Evolutionary conservation across 2,329 filamentous ascomycete species (phyloP).

Genomic region (Trichoderma hamatum): DNA sequence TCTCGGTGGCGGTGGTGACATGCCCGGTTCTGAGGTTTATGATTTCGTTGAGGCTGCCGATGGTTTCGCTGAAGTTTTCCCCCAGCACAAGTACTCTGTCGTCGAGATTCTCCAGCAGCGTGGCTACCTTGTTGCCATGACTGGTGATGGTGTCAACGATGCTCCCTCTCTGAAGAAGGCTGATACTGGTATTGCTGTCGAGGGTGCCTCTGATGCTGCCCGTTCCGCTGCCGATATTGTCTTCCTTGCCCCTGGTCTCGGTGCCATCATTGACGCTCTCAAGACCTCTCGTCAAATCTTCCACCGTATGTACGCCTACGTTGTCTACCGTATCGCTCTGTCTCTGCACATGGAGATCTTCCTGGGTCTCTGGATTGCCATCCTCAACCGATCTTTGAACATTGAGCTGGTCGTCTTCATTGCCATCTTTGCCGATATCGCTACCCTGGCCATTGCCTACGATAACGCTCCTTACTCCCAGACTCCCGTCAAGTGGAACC

Average conservation of each 20-base stretch:
- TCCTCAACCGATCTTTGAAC: slow-evolving; percentile 81
- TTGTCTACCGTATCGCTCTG: slow-evolving; percentile 91
- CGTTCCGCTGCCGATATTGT: slow-evolving; percentile 92
- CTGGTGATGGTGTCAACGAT: slow-evolving; percentile 94
- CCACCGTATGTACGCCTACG: slow-evolving; percentile 95
- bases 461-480: slow-evolving; percentile 88
- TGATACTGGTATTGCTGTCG: slow-evolving; percentile 94
- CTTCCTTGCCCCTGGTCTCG: slow-evolving; percentile 87
- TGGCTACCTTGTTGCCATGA: slow-evolving; percentile 94
- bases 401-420: slow-evolving; percentile 90
- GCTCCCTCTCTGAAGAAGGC: slow-evolving; percentile 91
- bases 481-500: slow-evolving; percentile 91
- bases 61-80: slow-evolving; percentile 93
- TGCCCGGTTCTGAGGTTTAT: slow-evolving; percentile 92
- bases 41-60: slow-evolving; percentile 95
- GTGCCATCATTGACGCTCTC: slow-evolving; percentile 88
- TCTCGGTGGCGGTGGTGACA: slow-evolving; percentile 86
- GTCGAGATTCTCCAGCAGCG: slow-evolving; percentile 92
- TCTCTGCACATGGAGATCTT: slow-evolving; percentile 91
- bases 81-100: slow-evolving; percentile 93
- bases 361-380: slow-evolving; percentile 88
- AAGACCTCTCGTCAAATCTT: slow-evolving; percentile 95
- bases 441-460: slow-evolving; percentile 89
- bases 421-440: slow-evolving; percentile 91
- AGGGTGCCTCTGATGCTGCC: slow-evolving; percentile 88